Evolutionary conservation across 2,329 filamentous ascomycete species (phyloP).

Genomic region (Cadophora luteo-olivacea): DNA sequence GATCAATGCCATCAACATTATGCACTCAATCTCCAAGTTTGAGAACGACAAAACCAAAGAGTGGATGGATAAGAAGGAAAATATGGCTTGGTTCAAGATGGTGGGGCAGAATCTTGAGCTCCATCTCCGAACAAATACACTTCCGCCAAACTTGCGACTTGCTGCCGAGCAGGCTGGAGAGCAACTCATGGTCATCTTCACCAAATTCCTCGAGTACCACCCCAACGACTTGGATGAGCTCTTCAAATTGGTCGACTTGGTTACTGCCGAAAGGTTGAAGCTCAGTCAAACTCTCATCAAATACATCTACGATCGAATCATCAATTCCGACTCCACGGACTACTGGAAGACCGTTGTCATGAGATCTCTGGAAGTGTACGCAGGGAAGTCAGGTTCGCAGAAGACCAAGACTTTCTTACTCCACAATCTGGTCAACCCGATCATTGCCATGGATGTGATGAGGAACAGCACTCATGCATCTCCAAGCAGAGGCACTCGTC

Average conservation of each 20-base stretch:
- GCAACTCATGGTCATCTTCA: slow-evolving; percentile 85
- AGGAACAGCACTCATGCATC: slow-evolving; percentile 71
- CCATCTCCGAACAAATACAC: slow-evolving; percentile 71
- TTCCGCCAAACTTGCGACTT: slow-evolving; percentile 77
- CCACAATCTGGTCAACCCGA: slow-evolving; percentile 92
- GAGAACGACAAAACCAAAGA: slow-evolving; percentile 60
- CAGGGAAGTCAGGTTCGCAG: slow-evolving; percentile 78
- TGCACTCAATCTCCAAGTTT: slow-evolving; percentile 77
- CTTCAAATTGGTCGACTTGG: slow-evolving; percentile 81
- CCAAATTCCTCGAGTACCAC: slow-evolving; percentile 77
- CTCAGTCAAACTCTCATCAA: slow-evolving; percentile 75
- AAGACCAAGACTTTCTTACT: slow-evolving; percentile 93
- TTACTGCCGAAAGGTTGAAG: slow-evolving; percentile 85
- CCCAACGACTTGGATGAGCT: slow-evolving; percentile 82
- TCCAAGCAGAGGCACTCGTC: slow-evolving; percentile 64
- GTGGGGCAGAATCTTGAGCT: slow-evolving; percentile 81
- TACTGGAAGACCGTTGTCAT: slow-evolving; percentile 84
- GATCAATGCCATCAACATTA: slow-evolving; percentile 87
- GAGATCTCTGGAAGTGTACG: slow-evolving; percentile 87
- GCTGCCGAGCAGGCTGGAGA: slow-evolving; percentile 89
- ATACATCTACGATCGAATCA: slow-evolving; percentile 86
- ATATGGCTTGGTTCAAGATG: slow-evolving; percentile 64
- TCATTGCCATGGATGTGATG: slow-evolving; percentile 95
- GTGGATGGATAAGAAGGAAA: slow-evolving; percentile 75
- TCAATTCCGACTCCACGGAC: slow-evolving; percentile 82